Percentiles rank a stretch among this genome's conserved stretches.
phyloP scores from a whole-genome alignment of 371 early-diverging fungal species.

The Neoconidiobolus thromboides region DNA sequence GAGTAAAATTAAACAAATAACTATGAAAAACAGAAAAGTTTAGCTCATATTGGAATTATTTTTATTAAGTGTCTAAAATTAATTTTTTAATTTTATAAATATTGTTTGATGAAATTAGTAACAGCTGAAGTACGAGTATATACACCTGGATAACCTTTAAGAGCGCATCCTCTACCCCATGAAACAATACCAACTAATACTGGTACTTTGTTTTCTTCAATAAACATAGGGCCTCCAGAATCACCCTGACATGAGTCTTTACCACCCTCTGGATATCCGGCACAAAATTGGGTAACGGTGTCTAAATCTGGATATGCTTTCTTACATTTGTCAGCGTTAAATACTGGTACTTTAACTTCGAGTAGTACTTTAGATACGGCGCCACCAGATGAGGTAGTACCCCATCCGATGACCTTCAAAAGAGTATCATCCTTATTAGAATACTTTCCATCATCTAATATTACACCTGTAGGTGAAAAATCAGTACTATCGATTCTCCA shows the following conservation, averaged over 20 bases:
- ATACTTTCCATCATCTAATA: background rate
- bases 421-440: no score
- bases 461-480: background rate
- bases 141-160: no score
- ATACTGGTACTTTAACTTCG: constrained; percentile 1
- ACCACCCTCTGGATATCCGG: constrained; percentile 1
- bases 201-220: background rate
- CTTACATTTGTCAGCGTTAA: background rate
- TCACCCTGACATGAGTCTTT: background rate
- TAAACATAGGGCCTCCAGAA: background rate
- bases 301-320: background rate
- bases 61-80: no score
- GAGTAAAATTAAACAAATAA: no score
- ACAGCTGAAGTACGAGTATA: no score
- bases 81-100: no score
- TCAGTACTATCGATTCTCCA: background rate
- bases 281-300: background rate
- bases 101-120: no score
- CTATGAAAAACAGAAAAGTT: no score
- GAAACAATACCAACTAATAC: background rate
- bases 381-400: background rate
- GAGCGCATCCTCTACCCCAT: background rate
- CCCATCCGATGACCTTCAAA: constrained; percentile 3
- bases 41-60: no score
- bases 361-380: background rate